phyloP scores from a whole-genome alignment of 805 yeast genomes.

The Metschnikowia lachancei region DNA sequence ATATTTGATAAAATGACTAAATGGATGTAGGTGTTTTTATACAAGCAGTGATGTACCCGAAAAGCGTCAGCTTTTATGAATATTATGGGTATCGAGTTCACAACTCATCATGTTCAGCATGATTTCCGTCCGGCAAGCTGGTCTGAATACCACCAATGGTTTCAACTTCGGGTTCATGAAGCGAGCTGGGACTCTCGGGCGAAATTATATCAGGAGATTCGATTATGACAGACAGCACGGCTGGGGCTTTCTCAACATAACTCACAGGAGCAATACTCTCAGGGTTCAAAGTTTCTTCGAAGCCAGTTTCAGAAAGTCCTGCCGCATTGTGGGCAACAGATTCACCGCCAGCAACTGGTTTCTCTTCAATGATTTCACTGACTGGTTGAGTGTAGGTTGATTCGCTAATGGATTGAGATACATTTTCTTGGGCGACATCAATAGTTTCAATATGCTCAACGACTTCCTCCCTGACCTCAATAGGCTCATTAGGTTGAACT shows the following conservation, averaged over 20 bases:
- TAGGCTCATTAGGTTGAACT: neutral
- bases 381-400: neutral
- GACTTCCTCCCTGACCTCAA: neutral
- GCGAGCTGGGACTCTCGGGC: neutral
- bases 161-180: neutral
- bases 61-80: neutral
- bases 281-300: neutral
- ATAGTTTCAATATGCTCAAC: neutral
- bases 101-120: slow-evolving; percentile 6
- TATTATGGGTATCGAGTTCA: slow-evolving; percentile 1
- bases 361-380: neutral
- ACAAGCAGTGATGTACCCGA: neutral
- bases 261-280: neutral
- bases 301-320: neutral
- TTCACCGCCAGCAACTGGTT: neutral
- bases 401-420: no score
- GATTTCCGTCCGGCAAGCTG: neutral
- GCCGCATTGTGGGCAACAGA: neutral
- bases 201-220: neutral
- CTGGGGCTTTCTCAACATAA: neutral
- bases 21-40: neutral
- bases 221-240: neutral
- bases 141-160: neutral
- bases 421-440: neutral
- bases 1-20: neutral